Conservation (phyloP, 371 early-diverging fungal genomes). For the Syncephalastrum monosporum region DNA sequence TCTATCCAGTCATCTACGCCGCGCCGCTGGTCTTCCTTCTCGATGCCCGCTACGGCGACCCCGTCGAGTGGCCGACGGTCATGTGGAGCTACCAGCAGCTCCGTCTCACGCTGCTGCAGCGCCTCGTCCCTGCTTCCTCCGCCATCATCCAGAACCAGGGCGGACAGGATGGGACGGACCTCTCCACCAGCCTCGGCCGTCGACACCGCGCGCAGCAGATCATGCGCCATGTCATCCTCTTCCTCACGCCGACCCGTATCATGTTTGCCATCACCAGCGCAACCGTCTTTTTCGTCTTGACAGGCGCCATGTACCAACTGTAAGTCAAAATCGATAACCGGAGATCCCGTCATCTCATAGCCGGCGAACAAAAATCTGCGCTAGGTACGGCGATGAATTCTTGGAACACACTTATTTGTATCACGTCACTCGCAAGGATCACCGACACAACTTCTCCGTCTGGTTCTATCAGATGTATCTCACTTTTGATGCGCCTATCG, state of each 20-base stretch:
- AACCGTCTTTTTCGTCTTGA: slow-evolving; percentile 66
- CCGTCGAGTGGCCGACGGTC: slow-evolving; percentile 26
- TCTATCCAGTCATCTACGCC: slow-evolving; percentile 94
- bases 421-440: slow-evolving; percentile 94
- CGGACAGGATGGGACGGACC: no score
- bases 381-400: slow-evolving; percentile 84
- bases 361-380: background rate
- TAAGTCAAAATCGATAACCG: slow-evolving; percentile 24
- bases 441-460: slow-evolving; percentile 96
- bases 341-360: background rate
- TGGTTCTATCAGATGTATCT: slow-evolving; percentile 96
- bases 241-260: slow-evolving; percentile 60
- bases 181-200: background rate
- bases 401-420: slow-evolving; percentile 91
- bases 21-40: slow-evolving; percentile 69
- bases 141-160: no score
- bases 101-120: slow-evolving; percentile 17
- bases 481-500: slow-evolving; percentile 46
- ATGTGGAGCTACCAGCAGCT: slow-evolving; percentile 26
- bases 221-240: slow-evolving; percentile 15
- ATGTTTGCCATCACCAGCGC: slow-evolving; percentile 74
- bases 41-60: slow-evolving; percentile 50
- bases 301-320: slow-evolving; percentile 72
- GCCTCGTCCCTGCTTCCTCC: slow-evolving; percentile 4
- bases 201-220: background rate